Evolutionary conservation across 1,284 basidiomycete genomes (phyloP), one percentile per base, ranked within the genome.

Genomic region (Cystobasidiaceae sp.): DNA sequence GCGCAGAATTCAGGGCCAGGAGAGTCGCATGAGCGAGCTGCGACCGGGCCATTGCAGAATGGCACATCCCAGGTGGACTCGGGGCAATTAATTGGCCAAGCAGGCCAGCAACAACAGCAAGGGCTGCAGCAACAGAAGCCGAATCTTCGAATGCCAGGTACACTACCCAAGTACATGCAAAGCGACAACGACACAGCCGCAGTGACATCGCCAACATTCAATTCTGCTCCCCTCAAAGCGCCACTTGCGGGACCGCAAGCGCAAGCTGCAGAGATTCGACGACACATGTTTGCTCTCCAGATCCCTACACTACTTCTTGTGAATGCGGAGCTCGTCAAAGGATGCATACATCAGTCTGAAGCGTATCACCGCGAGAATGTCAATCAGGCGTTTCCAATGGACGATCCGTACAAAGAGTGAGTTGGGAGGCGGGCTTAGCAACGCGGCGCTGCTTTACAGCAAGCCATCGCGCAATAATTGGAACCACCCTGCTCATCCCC

Each of bases 251-350:
- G 48, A 32, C 60, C 41, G 30, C 60, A 59, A n/a, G 45, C 45
- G 9, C 61, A 64, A 27, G 51, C 52, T 33, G 15, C 25, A 25
- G 61, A 64, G 44, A 43, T 64, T 17, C 50, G 52, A 25, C 19
- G 48, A 27, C 61, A 64, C 25, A 44, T 64, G 21, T 64, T 37
- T 25, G 51, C 39, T 28, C 44, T 64, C 9, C 61, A 64, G 43
- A 41, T 64, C 33, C 51, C 61, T 5, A 48, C 52, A 17, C 43
- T 64, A 23, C 25, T 64, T 11, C 52, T 51, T 1, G 51, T 64
- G 4, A 64, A 64, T 64, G 61, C 45, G 11, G 60, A 62, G 50
- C 50, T 62, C 27, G 60, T 62, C 6, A 62, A 62, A 45, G 50
- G 39, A 41, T 62, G 60, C 46, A 62, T 62, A 19, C 34, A 52